These are phyloP conservation scores for Fusarium paranaense DNA, from an alignment of 2,329 filamentous ascomycete species.

Conservation along the genomic window DNA sequence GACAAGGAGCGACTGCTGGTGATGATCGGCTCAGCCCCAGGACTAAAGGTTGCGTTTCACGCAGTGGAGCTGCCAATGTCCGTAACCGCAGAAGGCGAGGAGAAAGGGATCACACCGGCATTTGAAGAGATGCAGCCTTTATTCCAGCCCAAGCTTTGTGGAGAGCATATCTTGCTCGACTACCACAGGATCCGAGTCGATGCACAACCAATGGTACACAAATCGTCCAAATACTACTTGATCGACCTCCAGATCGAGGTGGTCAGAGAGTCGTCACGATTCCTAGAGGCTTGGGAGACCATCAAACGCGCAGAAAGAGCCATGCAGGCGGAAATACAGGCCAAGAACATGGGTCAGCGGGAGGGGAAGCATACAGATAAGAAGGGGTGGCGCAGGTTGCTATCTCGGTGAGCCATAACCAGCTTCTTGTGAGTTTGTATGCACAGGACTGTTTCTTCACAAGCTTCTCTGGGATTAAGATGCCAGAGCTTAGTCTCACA, in stretches of 20 bases:
- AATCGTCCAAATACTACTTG: conserved; percentile 10
- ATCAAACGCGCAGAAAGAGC: background rate
- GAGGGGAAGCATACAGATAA: background rate
- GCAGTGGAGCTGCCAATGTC: conserved; percentile 4
- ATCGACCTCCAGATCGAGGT: conserved; percentile 6
- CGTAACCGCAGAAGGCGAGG: background rate
- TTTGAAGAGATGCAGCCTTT: background rate
- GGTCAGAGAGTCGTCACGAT: background rate
- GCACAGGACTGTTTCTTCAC: background rate
- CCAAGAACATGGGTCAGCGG: background rate
- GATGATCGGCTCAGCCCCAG: conserved; percentile 8
- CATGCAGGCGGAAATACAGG: background rate
- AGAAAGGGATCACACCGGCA: background rate
- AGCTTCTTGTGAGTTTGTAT: background rate
- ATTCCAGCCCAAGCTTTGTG: background rate
- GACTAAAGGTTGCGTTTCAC: conserved; percentile 1
- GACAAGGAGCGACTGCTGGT: conserved; percentile 8
- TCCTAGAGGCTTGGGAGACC: background rate
- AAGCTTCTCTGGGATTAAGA: background rate
- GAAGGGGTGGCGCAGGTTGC: background rate
- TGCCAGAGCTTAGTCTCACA: background rate
- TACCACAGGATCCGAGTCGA: conserved; percentile 3
- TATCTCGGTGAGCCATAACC: background rate
- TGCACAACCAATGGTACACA: conserved; percentile 1
- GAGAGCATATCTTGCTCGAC: background rate